Conservation (phyloP, 169 alveolate genomes). For the Plasmodium chabaudi region DNA sequence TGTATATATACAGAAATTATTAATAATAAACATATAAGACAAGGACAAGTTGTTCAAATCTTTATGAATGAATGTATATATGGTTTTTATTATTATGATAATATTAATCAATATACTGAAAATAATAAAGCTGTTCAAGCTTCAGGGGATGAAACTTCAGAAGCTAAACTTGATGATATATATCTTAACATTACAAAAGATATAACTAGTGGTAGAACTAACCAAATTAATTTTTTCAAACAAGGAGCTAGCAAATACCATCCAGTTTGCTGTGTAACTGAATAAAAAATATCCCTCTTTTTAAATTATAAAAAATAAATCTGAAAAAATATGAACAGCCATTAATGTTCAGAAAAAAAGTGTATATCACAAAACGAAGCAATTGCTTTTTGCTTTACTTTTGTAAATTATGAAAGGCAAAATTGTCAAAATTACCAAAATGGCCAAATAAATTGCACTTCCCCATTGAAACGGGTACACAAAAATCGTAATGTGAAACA, state of each 20-base stretch:
- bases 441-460: not conserved
- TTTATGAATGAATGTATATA: constrained; percentile 68
- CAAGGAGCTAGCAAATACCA: constrained; percentile 53
- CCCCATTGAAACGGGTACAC: no score
- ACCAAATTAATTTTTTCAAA: constrained; percentile 40
- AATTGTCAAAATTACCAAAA: no score
- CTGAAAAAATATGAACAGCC: not conserved
- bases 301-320: not conserved
- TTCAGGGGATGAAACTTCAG: not conserved
- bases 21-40: constrained; percentile 60
- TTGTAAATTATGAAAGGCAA: not conserved
- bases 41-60: constrained; percentile 43
- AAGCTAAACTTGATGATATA: constrained; percentile 29
- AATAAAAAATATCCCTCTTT: not conserved
- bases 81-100: constrained; percentile 64
- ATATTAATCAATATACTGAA: constrained; percentile 36
- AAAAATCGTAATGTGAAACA: no score
- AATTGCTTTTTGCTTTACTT: not conserved
- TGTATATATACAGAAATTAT: constrained; percentile 60
- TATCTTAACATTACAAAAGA: constrained; percentile 60
- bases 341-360: not conserved
- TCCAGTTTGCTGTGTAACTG: constrained; percentile 59
- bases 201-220: constrained; percentile 24
- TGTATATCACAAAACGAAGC: not conserved
- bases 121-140: constrained; percentile 9